Evolutionary conservation across 1,139 yeast species (phyloP).

Genomic region (Scheffersomyces lignicola): DNA sequence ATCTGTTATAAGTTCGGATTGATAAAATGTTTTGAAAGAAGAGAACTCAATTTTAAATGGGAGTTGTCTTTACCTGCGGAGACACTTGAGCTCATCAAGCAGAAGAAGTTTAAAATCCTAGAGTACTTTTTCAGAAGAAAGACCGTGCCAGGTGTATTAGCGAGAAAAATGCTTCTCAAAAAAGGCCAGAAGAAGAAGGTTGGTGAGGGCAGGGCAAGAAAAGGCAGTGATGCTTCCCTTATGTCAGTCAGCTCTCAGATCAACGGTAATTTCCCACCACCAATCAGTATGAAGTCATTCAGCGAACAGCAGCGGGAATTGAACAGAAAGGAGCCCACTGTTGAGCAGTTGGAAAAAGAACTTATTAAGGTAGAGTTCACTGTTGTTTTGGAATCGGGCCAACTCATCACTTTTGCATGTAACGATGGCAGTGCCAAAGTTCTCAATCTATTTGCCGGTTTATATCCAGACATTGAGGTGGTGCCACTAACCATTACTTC

Average conservation of each 20-base stretch:
- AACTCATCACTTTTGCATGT: slow-evolving; percentile 48
- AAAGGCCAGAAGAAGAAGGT: slow-evolving; percentile 15
- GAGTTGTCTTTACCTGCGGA: slow-evolving; percentile 22
- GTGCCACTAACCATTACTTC: slow-evolving; percentile 36
- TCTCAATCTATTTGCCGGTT: slow-evolving; percentile 23
- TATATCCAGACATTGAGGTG: slow-evolving; percentile 19
- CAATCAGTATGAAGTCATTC: slow-evolving; percentile 13
- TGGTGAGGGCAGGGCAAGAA: slow-evolving; percentile 15
- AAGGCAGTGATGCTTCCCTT: slow-evolving; percentile 29
- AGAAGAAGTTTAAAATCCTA: slow-evolving; percentile 35
- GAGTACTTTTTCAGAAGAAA: slow-evolving; percentile 61
- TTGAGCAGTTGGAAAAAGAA: slow-evolving; percentile 11
- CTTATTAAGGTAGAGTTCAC: slow-evolving; percentile 31
- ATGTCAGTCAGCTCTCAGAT: slow-evolving; percentile 20
- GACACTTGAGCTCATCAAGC: slow-evolving; percentile 23
- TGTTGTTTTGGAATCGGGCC: slow-evolving; percentile 44
- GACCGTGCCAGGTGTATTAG: slow-evolving; percentile 51
- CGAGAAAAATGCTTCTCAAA: slow-evolving; percentile 41
- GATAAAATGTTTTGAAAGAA: slow-evolving; percentile 61
- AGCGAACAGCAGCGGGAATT: slow-evolving; percentile 10
- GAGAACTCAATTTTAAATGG: slow-evolving; percentile 56
- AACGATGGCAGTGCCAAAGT: slow-evolving; percentile 40
- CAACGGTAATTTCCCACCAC: slow-evolving; percentile 39
- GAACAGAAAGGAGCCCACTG: slow-evolving; percentile 7
- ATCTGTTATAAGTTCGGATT: slow-evolving; percentile 50